A percentile compares a stretch with the other conserved stretches of the same genome.
phyloP scores from a whole-genome alignment of 169 alveolate genomes.

The Eimeria nieschulzi region DNA sequence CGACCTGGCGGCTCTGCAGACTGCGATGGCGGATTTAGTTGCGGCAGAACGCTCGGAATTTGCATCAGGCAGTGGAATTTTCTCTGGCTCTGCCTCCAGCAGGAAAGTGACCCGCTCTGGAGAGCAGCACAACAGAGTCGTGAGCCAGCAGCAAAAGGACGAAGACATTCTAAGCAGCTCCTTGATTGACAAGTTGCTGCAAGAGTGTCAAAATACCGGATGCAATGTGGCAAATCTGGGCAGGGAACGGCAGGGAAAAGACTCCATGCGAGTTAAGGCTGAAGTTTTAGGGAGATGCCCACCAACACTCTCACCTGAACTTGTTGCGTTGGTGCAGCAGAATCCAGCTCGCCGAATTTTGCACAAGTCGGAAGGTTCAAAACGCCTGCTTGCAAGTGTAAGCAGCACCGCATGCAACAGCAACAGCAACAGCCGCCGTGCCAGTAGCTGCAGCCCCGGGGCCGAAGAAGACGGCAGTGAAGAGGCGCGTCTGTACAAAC shows the following conservation, averaged over 20 bases:
- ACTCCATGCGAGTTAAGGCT: too few relatives aligned
- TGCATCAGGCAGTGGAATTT: neutral
- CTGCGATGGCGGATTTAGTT: slow-evolving; percentile 25
- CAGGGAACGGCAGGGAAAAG: neutral
- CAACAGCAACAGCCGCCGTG: slow-evolving; percentile 60
- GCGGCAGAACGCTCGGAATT: slow-evolving; percentile 24
- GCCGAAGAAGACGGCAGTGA: slow-evolving; percentile 43
- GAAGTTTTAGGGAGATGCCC: too few relatives aligned
- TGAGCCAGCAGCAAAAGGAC: neutral
- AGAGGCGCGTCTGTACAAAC: slow-evolving; percentile 46
- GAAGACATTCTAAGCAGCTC: slow-evolving; percentile 36
- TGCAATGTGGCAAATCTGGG: neutral
- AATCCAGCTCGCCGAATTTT: slow-evolving; percentile 19
- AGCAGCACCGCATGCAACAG: slow-evolving; percentile 57
- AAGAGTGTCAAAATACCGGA: slow-evolving; percentile 22
- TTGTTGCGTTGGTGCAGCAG: slow-evolving; percentile 46
- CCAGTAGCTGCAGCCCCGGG: slow-evolving; percentile 56
- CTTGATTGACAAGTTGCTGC: slow-evolving; percentile 1
- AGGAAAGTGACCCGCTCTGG: neutral
- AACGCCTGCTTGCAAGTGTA: slow-evolving; percentile 50
- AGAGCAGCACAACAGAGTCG: neutral
- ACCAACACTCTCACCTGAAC: slow-evolving; percentile 23
- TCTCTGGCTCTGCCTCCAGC: neutral
- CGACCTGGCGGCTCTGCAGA: slow-evolving; percentile 6
- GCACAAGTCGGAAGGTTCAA: slow-evolving; percentile 20